A percentile compares a stretch with the other conserved stretches of the same genome.
Conservation (phyloP, 768 basidiomycete genomes). For the Termitomyces sp. region DNA sequence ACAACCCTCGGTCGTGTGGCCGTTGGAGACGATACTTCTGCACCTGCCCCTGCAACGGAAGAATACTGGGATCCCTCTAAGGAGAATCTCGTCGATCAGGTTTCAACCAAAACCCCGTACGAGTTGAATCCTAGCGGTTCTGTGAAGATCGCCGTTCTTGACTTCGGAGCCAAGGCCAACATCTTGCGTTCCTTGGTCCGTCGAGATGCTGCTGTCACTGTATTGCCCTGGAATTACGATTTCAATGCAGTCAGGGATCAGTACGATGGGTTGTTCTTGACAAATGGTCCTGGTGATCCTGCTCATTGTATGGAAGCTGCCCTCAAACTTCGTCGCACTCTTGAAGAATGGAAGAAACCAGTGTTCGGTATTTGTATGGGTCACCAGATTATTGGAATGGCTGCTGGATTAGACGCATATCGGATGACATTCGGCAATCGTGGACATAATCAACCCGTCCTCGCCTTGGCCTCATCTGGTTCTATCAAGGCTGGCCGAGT, state of each 20-base stretch:
- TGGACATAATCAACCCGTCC: slow-evolving; percentile 97
- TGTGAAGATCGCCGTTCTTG: slow-evolving; percentile 90
- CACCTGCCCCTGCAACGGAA: slow-evolving; percentile 50
- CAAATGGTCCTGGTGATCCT: slow-evolving; percentile 97
- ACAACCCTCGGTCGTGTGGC: slow-evolving; percentile 93
- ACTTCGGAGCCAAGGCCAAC: slow-evolving; percentile 98
- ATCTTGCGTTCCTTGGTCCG: slow-evolving; percentile 90
- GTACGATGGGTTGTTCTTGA: slow-evolving; percentile 92
- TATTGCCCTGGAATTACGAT: slow-evolving; percentile 96
- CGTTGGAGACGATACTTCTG: slow-evolving; percentile 64
- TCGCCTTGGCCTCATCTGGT: slow-evolving; percentile 89
- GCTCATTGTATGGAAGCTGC: slow-evolving; percentile 83
- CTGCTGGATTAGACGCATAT: slow-evolving; percentile 93
- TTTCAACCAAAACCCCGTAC: slow-evolving; percentile 82
- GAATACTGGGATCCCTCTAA: slow-evolving; percentile 91
- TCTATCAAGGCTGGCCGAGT: slow-evolving; percentile 94
- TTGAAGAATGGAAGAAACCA: slow-evolving; percentile 88
- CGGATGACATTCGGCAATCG: slow-evolving; percentile 99
- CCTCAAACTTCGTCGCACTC: slow-evolving; percentile 69
- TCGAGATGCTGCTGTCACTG: slow-evolving; percentile 88
- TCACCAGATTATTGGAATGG: slow-evolving; percentile 96
- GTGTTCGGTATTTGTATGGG: slow-evolving; percentile 99
- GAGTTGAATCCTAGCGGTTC: slow-evolving; percentile 82
- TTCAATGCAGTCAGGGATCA: slow-evolving; percentile 89
- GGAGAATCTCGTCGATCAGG: slow-evolving; percentile 93